Base-by-base conservation (phyloP, 2,329 filamentous ascomycete species). In the Diaporthe sp. region DNA sequence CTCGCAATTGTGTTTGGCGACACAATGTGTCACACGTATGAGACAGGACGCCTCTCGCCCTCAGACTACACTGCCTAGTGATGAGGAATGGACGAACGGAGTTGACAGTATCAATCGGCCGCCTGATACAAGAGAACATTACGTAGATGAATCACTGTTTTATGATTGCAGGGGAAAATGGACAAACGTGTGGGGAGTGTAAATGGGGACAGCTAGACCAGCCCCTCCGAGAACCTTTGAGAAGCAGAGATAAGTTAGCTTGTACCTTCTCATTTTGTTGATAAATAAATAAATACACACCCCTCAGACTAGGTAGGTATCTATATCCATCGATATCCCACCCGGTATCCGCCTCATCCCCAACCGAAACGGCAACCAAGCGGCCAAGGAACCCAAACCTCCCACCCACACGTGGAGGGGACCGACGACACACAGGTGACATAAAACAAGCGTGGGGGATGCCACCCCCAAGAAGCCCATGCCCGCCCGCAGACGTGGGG, bases 381-480 rank as follows among this genome's bases (percentile, higher is more conserved):
- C 15, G 33, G 33, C 22, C 30, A 22, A 28, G 9, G 4, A 38
- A 38, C 4, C 22, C 13, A 38, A 38, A 28, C n/a, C n/a, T 22
- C 47, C 4, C 22, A 17, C 13, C 3, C 61, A 54, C 19, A 6
- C 12, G 25, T 19, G 22, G 8, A 28, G 6, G 13, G 9, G 6
- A 35, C 30, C 12, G 5, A 2, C 2, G 5, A 40, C 22, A 57
- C 28, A 57, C 19, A 47, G 28, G 33, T 54, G 47, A 68, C 64
- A 54, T 40, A 38, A 40, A 40, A 68, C 22, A 38, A 40, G 47
- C 64, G 64, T 68, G 64, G 64, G 64, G 64, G 64, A 7, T n/a
- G 4, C 13, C 10, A 5, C 45, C 25, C 17, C 58, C 25, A 35
- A 25, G 5, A 25, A 25, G 10, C 45, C 19, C 45, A 10, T 30